Evolutionary conservation across 805 yeast genomes (phyloP), one percentile per base, ranked within the genome.

Genomic region (Kregervanrija pseudodelftensis): DNA sequence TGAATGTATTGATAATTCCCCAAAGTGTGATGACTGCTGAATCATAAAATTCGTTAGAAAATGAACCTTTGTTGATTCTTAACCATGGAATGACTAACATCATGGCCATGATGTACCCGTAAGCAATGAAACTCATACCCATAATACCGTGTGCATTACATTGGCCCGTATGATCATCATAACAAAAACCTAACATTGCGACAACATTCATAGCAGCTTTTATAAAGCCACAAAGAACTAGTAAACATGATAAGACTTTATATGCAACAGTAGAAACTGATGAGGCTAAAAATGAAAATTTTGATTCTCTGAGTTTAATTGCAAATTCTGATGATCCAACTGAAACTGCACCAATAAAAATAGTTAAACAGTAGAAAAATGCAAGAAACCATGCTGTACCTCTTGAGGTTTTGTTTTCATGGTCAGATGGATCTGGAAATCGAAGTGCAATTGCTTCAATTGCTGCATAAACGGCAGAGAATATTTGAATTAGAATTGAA

Each of bases 111-210:
- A 88, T 64, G 48, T 82, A 79, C 4, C 96, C 95, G 60, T 91
- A 91, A 4, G 73, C 64, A 10, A 91, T 74, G 54, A 91, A 91
- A 0, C 95, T 82, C 17, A 86, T 75, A 0, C 98, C 98, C 98
- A 91, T 91, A 48, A 91, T 86, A 4, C 96, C 97, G 61, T 91
- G 98, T 0, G 98, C 98, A 36, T 89, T 76, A 63, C 98, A 91
- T 65, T 91, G 98, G 17, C 98, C 98, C 0, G 95, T 80, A 56
- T 86, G 93, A 33, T 63, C 71, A 5, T 75, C 85, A 54, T 87
- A 80, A 65, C 98, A 91, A 63, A 89, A 91, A 2, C 96, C 96
- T 51, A 87, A 77, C 50, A 89, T 59, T 1, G 95, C 84, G 38
- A 86, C 82, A 5, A 91, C 87, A 0, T 95, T 91, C 66, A 91